These are phyloP conservation scores for Colletotrichum sp. DNA, from an alignment of 2,329 filamentous ascomycete species.

Conservation along the genomic window DNA sequence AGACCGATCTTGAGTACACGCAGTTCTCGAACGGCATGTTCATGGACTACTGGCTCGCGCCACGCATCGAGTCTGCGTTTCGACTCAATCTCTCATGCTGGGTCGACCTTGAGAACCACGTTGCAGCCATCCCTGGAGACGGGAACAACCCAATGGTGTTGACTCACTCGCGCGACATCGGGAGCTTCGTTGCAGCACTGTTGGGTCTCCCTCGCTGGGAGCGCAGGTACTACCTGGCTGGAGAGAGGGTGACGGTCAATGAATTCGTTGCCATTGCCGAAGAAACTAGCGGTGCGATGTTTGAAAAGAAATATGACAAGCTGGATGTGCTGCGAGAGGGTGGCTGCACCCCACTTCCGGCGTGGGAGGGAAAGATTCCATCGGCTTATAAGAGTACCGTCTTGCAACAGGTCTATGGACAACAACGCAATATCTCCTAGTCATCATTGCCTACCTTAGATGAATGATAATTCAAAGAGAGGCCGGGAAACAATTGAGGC, in stretches of 20 bases:
- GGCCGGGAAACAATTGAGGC: too few relatives aligned
- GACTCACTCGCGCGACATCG: not conserved
- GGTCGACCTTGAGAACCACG: not conserved
- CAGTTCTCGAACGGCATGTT: not conserved
- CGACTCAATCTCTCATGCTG: not conserved
- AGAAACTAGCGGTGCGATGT: accelerated
- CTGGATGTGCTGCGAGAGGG: not conserved
- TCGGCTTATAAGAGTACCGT: not conserved
- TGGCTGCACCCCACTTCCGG: not conserved
- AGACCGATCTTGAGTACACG: not conserved
- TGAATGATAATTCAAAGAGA: not conserved
- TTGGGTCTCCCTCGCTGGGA: not conserved
- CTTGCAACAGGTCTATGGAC: not conserved
- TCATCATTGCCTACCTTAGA: not conserved
- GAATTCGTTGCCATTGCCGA: not conserved
- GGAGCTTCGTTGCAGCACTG: not conserved
- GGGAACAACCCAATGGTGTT: accelerated
- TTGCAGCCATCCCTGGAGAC: not conserved
- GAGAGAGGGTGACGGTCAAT: not conserved
- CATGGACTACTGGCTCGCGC: not conserved
- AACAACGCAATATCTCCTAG: accelerated
- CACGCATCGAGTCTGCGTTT: not conserved
- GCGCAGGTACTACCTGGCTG: not conserved
- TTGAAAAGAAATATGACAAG: not conserved
- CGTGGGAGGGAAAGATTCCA: not conserved